A percentile compares a stretch with the other conserved stretches of the same genome.
Conservation (phyloP, 768 basidiomycete species). For the Psilocybe cyanescens region DNA sequence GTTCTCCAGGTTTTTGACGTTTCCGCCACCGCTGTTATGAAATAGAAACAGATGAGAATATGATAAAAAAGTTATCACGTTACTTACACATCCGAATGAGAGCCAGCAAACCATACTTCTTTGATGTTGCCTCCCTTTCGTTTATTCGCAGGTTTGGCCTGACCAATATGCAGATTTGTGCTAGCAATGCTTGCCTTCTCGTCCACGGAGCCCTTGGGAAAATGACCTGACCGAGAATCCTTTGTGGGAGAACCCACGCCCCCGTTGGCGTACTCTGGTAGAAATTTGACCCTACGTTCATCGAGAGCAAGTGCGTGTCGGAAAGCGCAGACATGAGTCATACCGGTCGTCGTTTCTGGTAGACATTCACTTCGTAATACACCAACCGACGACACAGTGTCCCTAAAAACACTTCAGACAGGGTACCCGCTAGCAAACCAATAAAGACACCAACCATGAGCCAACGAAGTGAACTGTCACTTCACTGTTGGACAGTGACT, state of each 20-base stretch:
- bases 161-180: no score
- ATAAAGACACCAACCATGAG: slow-evolving; percentile 34
- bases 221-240: neutral
- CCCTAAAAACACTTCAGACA: slow-evolving; percentile 31
- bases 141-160: no score
- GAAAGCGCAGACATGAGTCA: slow-evolving; percentile 42
- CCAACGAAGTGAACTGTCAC: slow-evolving; percentile 49
- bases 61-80: neutral
- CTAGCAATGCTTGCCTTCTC: no score
- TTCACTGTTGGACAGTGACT: slow-evolving; percentile 21
- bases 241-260: neutral
- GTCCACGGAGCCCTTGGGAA: no score
- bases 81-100: slow-evolving; percentile 10
- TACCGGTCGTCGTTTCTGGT: slow-evolving; percentile 19
- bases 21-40: slow-evolving; percentile 7
- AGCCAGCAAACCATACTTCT: slow-evolving; percentile 12
- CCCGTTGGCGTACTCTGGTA: slow-evolving; percentile 43
- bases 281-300: slow-evolving; percentile 51
- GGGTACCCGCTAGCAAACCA: neutral
- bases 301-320: slow-evolving; percentile 52
- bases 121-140: neutral
- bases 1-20: neutral
- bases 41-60: neutral
- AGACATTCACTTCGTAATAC: slow-evolving; percentile 28
- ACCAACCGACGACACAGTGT: slow-evolving; percentile 51